Evolutionary conservation across 2,329 filamentous ascomycete genomes (phyloP), one percentile per base, ranked within the genome.

Genomic region (Ophiostoma fasciatum): DNA sequence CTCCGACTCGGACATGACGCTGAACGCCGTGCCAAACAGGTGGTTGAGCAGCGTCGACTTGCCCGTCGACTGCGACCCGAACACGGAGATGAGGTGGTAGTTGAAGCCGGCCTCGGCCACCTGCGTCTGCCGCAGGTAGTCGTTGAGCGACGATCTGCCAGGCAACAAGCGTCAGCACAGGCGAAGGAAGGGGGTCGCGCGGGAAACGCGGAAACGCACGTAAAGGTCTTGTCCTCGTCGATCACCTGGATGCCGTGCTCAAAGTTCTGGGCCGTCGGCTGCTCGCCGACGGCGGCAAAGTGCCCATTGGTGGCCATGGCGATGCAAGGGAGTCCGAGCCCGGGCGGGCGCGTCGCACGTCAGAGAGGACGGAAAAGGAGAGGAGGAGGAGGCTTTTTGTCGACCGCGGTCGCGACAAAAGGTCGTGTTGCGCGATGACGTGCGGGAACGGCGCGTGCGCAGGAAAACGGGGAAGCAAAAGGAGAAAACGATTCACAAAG

Each of bases 51-150:
- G 71, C 6, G 90, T 98, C 31, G 90, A 96, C 64, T 98, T 98
- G 48, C 90, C 90, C 25, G 90, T 98, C 17, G 90, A 96, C 66
- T 98, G 90, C 39, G 88, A 96, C 29, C 90, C 90, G 58, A 98
- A 98, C 51, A 98, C 90, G 51, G 88, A 94, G 55, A 98, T 94
- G 53, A 98, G 74, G 60, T 98, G 90, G 63, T 98, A 98, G 64
- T 96, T 94, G 73, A 98, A 98, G 53, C 90, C 90, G 44, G 87
- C 77, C 42, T 82, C 76, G 48, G 84, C 81, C 48, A 94, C 76
- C 51, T 81, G 69, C 55, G 85, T 82, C 46, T 76, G 63, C 46
- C 73, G 70, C 47, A 98, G 74, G 58, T 98, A 98, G 40, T 76
- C 73, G 51, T 77, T 79, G 50, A 98, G 64, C 51, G 82, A 74